Conservation (phyloP, 495 filamentous ascomycete species). For the Sabuloglossum arenarium region DNA sequence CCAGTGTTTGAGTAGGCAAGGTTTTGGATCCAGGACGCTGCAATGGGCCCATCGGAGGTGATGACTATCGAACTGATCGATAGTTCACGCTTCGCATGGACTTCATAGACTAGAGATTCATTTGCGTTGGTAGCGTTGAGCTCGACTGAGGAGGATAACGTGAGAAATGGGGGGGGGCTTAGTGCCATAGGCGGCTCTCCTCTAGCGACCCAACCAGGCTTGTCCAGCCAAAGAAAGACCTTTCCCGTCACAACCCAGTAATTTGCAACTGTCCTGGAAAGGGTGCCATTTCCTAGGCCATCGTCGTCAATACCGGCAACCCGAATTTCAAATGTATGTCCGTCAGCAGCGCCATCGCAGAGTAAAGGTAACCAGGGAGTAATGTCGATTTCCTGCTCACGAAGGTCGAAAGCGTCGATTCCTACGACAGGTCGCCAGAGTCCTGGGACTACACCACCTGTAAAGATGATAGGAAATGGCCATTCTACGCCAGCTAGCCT, state of each 20-base stretch:
- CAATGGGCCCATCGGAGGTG: conserved; percentile 19
- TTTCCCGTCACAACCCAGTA: conserved; percentile 75
- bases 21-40: conserved; percentile 6
- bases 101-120: conserved; percentile 36
- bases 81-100: conserved; percentile 34
- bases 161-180: conserved; percentile 23
- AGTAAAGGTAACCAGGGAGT: conserved; percentile 55
- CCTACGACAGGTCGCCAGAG: conserved; percentile 75
- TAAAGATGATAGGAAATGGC: conserved; percentile 80
- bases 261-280: conserved; percentile 40
- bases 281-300: conserved; percentile 22
- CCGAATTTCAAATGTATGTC: conserved; percentile 52
- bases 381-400: conserved; percentile 68
- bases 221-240: conserved; percentile 52
- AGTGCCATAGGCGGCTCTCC: conserved; percentile 18
- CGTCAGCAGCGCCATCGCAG: conserved; percentile 37
- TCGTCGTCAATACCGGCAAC: conserved; percentile 42
- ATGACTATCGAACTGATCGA: conserved; percentile 28
- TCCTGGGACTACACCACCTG: conserved; percentile 62
- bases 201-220: conserved; percentile 27
- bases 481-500: conserved; percentile 57
- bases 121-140: conserved; percentile 18
- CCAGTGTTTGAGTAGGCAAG: conserved; percentile 30
- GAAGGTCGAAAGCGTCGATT: conserved; percentile 65
- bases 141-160: conserved; percentile 17